Evolutionary conservation across 2,329 filamentous ascomycete species (phyloP), one percentile per base, ranked within the genome.

Genomic region (Pseudogymnoascus pannorum): DNA sequence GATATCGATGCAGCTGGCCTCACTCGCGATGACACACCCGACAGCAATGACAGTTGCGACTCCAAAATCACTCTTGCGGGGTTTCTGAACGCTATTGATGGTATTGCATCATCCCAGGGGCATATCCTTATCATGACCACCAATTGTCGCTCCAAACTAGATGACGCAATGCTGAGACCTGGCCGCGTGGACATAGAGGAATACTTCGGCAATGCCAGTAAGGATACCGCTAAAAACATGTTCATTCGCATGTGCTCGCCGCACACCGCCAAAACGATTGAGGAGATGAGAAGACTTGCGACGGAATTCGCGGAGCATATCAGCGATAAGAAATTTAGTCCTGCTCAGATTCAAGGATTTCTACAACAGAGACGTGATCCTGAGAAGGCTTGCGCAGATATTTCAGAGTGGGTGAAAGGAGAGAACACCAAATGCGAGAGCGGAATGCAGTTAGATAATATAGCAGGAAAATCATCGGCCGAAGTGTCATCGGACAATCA

Each of bases 121-220:
- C 83, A 88, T 51, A 83, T 93, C 11, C 80, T 93, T 16, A 86
- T 93, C 75, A 91, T 92, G 87, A 92, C 89, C 0, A 91, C 88
- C 31, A 94, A 93, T 73, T 82, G 85, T 63, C 87, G 87, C 2
- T 86, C 92, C 67, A 79, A 82, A 12, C 81, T 93, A 0, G 89
- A 92, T 69, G 81, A 86, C 51, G 89, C 88, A 0, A 79, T 94
- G 5, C 86, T 92, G 58, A 80, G 89, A 0, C 88, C 89, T 0
- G 88, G 89, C 1, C 79, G 88, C 1, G 85, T 92, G 3, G 89
- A 92, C 65, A 76, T 87, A 40, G 84, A 88, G 67, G 82, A 92
- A 1, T 77, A 77, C 9, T 89, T 92, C 72, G 79, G 75, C 20
- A 81, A 82, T 64, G 83, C 85, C 1, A 82, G 59, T 36, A 42